Base-by-base conservation (phyloP, 352 stramenopile genomes). In the Phytopythium ostracodes region DNA sequence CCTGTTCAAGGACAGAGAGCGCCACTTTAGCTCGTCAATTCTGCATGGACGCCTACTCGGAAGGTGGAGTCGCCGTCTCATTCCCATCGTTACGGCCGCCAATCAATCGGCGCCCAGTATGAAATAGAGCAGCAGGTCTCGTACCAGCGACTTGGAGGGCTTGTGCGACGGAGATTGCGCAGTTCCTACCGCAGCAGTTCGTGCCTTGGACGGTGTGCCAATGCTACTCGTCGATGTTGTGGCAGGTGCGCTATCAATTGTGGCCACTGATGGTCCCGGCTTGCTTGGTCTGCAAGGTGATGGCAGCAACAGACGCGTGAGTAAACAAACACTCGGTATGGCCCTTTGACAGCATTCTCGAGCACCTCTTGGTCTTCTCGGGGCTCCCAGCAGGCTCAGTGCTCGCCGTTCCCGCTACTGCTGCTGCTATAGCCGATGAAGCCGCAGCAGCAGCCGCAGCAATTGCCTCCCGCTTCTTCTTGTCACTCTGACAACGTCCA, bases 131-230 rank as follows among this genome's bases (percentile, higher is more conserved):
- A 60, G 55, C 55, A 60, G 27, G 55, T 60, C 55, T 25, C 67
- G 43, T 60, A 73, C 67, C 27, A 59, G 56, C 36, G 67, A 58
- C 42, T 65, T 70, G 54, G 47, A 14, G 14, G 22, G 54, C 54
- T 49, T 47, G 53, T 44, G 35, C 3, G 53, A 29, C 7, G 27
- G 54, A 35, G 25, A 42, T 10, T 15, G 49, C 6, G 31, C 52
- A 10, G 38, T n/a, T n/a, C n/a, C n/a, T n/a, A n/a, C n/a, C n/a
- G n/a, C 53, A 22, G 7, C 25, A 4, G n/a, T 25, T 49, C 53
- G 29, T 3, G 53, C 2, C 22, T 59, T 59, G 20, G 53, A 36
- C 33, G 33, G 33, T 2, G 35, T 18, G 22, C 53, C n/a, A 33
- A n/a, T n/a, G n/a, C 1, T 4, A 17, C 33, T 29, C 14, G 33